Conservation (phyloP, 2,329 filamentous ascomycete species). For the Diaporthe citrichinensis region DNA sequence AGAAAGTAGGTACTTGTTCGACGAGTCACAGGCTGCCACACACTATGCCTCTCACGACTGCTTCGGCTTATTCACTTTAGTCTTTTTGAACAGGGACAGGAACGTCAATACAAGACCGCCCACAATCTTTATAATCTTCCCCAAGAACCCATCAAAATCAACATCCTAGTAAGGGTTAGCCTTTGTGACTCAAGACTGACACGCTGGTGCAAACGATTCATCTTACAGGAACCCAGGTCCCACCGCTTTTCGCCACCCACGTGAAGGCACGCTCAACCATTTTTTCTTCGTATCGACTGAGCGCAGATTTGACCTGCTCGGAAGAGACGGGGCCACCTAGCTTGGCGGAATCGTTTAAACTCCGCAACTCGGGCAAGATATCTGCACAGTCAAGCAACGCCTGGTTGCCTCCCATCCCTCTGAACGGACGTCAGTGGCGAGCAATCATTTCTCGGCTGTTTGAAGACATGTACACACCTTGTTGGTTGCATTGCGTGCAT, state of each 20-base stretch:
- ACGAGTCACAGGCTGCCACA: neutral
- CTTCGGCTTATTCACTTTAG: neutral
- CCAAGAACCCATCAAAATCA: neutral
- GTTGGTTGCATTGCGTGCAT: conserved; percentile 1
- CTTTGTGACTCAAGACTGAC: neutral
- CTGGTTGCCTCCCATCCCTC: neutral
- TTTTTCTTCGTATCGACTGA: neutral
- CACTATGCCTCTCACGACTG: neutral
- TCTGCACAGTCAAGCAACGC: neutral
- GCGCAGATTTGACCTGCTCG: neutral
- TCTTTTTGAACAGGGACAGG: neutral
- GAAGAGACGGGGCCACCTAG: neutral
- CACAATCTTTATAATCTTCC: neutral
- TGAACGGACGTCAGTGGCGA: neutral
- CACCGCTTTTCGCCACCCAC: neutral
- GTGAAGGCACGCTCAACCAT: neutral
- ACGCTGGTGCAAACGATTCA: neutral
- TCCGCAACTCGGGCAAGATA: neutral
- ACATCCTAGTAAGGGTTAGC: neutral
- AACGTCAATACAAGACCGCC: neutral
- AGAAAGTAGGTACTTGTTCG: too few species aligned
- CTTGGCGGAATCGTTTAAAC: neutral
- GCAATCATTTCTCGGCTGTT: neutral
- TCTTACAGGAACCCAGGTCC: neutral
- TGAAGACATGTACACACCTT: neutral